phyloP scores from a whole-genome alignment of 495 filamentous ascomycete genomes.

The Podospora sp. region DNA sequence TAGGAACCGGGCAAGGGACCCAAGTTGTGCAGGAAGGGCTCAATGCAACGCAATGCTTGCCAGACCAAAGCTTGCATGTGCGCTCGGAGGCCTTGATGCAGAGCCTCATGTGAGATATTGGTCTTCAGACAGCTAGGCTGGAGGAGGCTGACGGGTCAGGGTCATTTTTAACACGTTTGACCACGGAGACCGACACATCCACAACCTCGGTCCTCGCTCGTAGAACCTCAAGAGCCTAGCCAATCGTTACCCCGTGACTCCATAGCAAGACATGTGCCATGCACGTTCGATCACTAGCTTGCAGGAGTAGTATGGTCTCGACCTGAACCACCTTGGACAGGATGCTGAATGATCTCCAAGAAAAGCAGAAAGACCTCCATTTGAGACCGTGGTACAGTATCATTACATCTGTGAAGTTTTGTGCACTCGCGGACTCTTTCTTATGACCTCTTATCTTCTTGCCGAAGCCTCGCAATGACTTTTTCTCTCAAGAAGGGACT shows the following conservation, averaged over 20 bases:
- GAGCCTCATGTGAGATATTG: no score
- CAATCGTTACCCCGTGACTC: not conserved
- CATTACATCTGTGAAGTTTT: not conserved
- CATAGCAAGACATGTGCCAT: not conserved
- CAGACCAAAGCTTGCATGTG: not conserved
- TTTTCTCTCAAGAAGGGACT: slow-evolving; percentile 34
- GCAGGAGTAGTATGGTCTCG: not conserved
- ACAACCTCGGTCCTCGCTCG: no score
- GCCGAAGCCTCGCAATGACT: slow-evolving; percentile 28
- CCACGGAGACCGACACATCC: no score
- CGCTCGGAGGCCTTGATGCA: not conserved
- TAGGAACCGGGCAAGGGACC: not conserved
- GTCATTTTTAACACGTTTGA: no score
- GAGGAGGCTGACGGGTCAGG: no score
- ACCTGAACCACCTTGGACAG: no score
- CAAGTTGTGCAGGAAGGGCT: not conserved
- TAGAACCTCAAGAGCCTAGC: not conserved
- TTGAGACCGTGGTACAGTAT: not conserved
- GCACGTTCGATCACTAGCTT: not conserved
- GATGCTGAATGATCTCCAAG: no score
- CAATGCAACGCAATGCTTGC: not conserved
- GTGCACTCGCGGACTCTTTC: no score
- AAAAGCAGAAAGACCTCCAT: not conserved
- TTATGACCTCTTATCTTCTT: slow-evolving; percentile 30
- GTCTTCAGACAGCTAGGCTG: no score